Base-by-base conservation (phyloP, 352 stramenopile genomes). In the Blastocystis hominis region DNA sequence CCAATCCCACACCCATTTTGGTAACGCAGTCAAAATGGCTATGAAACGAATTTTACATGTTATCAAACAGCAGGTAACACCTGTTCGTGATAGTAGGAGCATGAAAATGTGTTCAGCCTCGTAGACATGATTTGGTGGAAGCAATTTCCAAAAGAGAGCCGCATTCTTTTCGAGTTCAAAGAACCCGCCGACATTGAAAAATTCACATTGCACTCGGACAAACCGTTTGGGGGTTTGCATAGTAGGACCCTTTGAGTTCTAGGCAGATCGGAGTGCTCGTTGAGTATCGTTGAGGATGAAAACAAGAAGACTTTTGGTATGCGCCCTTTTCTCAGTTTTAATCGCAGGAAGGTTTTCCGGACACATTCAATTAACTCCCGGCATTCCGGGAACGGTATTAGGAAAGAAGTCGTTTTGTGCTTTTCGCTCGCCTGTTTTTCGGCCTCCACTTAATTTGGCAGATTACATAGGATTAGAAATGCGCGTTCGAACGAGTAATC, bases 91-190 rank as follows among this genome's bases (percentile, higher is more conserved):
- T 34, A 84, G 72, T 84, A 66, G 13, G 53, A 15, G 5, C 3
- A 50, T 46, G 17, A 42, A 9, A 20, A 40, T 30, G 17, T 24
- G 13, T 56, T 69, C 3, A 53, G 3, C 44, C 17, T 34, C 7
- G 13, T 84, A 84, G 72, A 84, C 47, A 84, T 84, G 72, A 64
- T 84, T 30, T 84, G 72, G 72, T 84, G 72, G 72, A 84, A 84
- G n/a, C 72, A 84, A 34, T 84, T 84, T 34, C 50, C 72, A 3
- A 84, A 84, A 46, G 72, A 84, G 30, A 84, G 72, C 42, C 72
- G 72, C 30, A 84, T 84, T n/a, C 55, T 84, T 3, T 84, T 84
- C 20, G 53, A 84, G 55, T 84, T 84, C 44, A 84, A 84, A 66
- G 72, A 84, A 46, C 53, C 72, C 34, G 50, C 54, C 9, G 72